phyloP scores from a whole-genome alignment of 2,329 filamentous ascomycete genomes.

The Neonectria hederae region DNA sequence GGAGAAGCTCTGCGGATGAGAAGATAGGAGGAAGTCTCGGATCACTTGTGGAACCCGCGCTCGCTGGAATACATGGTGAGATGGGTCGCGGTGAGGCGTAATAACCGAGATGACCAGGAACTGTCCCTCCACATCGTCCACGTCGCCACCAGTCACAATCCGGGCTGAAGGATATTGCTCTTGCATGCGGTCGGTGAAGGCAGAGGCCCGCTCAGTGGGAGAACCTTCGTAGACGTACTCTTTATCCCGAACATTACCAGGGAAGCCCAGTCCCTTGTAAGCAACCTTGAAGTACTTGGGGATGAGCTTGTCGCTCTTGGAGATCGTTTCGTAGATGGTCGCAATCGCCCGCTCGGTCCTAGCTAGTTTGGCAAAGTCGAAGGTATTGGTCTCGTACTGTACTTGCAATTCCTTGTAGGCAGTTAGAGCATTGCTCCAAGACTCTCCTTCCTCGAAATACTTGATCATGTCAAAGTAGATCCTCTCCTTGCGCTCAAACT shows the following conservation, averaged over 20 bases:
- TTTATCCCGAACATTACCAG: conserved; percentile 82
- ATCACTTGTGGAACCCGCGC: conserved; percentile 84
- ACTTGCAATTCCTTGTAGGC: conserved; percentile 89
- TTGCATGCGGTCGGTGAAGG: conserved; percentile 91
- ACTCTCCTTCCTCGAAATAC: conserved; percentile 91
- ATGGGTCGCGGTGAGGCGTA: conserved; percentile 82
- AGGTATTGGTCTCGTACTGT: conserved; percentile 91
- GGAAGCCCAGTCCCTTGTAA: conserved; percentile 91
- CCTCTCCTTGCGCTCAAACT: conserved; percentile 91
- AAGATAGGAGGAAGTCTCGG: conserved; percentile 85
- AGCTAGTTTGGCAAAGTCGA: conserved; percentile 92
- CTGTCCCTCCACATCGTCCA: conserved; percentile 88
- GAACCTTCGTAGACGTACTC: conserved; percentile 91
- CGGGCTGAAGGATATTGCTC: conserved; percentile 88
- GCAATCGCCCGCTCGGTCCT: conserved; percentile 90
- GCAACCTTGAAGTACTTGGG: conserved; percentile 92
- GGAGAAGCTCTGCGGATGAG: conserved; percentile 81
- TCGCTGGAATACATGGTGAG: conserved; percentile 86
- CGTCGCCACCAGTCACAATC: conserved; percentile 73
- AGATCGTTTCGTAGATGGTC: conserved; percentile 87
- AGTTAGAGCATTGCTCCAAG: conserved; percentile 87
- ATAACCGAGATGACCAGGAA: conserved; percentile 85
- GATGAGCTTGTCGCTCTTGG: conserved; percentile 80
- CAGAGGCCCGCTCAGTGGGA: conserved; percentile 77
- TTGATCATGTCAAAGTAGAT: conserved; percentile 96